phyloP scores from a whole-genome alignment of 805 yeast species.

The Maudiozyma barnettii region DNA sequence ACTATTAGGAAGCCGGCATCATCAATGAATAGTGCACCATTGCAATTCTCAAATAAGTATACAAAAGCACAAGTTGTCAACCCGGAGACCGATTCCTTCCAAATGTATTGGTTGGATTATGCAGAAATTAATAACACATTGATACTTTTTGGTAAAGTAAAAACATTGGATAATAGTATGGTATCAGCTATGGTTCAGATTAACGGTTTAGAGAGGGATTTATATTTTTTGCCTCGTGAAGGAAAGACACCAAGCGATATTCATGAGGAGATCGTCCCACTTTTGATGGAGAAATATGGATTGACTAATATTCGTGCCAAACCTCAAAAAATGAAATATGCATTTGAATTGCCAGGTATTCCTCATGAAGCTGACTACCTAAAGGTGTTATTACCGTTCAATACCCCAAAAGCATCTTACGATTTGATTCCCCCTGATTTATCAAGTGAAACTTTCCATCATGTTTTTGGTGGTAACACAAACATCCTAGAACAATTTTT shows the following conservation, averaged over 20 bases:
- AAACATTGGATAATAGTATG: slow-evolving; percentile 44
- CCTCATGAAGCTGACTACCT: slow-evolving; percentile 73
- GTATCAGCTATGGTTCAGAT: slow-evolving; percentile 75
- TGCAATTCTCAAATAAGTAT: slow-evolving; percentile 14
- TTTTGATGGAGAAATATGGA: slow-evolving; percentile 54
- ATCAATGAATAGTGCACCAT: slow-evolving; percentile 6
- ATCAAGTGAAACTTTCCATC: slow-evolving; percentile 66
- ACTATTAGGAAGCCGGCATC: background rate
- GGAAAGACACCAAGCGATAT: slow-evolving; percentile 55
- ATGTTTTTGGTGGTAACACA: slow-evolving; percentile 70
- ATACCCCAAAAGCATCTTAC: slow-evolving; percentile 46
- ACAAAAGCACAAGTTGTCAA: slow-evolving; percentile 27
- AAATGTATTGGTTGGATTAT: slow-evolving; percentile 86
- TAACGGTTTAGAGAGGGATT: slow-evolving; percentile 56
- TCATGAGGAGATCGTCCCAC: slow-evolving; percentile 63
- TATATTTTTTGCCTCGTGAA: slow-evolving; percentile 68
- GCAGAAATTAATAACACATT: slow-evolving; percentile 64
- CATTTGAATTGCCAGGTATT: slow-evolving; percentile 74
- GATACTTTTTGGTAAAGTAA: slow-evolving; percentile 72
- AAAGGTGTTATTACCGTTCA: slow-evolving; percentile 65
- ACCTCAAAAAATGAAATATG: slow-evolving; percentile 68
- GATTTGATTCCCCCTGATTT: slow-evolving; percentile 49
- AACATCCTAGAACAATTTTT: slow-evolving; percentile 79
- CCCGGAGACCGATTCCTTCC: slow-evolving; percentile 38
- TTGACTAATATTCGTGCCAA: slow-evolving; percentile 56